Evolutionary conservation across 345 rosid species (phyloP).

Genomic region (Viola odorata): DNA sequence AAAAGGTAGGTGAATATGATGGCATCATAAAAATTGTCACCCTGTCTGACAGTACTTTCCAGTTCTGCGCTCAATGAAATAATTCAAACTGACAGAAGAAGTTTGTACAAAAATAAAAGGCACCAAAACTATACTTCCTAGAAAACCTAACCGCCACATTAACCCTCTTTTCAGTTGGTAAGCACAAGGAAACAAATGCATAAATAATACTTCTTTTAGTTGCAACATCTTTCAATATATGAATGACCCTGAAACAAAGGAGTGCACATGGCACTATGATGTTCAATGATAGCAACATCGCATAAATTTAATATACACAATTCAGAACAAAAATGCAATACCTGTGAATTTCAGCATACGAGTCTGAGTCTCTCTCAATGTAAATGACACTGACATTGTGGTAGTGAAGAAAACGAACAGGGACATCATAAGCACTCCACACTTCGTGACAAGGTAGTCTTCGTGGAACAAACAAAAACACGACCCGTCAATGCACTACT

Average conservation of each 20-base stretch:
- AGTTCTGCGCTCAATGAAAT: not conserved
- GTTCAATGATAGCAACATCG: conserved; percentile 5
- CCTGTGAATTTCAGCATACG: conserved; percentile 99
- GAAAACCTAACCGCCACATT: conserved; percentile 10
- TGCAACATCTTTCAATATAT: too few relatives aligned
- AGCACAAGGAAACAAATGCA: conserved; percentile 1
- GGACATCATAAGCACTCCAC: conserved; percentile 99
- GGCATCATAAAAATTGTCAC: not conserved
- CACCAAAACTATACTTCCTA: not conserved
- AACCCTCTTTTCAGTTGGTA: conserved; percentile 10
- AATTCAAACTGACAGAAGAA: too few relatives aligned
- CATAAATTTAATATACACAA: not conserved
- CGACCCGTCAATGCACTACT: conserved; percentile 2
- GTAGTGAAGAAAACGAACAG: conserved; percentile 96
- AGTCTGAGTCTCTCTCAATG: conserved; percentile 95
- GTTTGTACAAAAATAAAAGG: too few relatives aligned
- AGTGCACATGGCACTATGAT: not conserved
- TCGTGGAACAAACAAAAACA: conserved; percentile 26
- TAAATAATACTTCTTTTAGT: too few relatives aligned
- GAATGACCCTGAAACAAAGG: too few relatives aligned
- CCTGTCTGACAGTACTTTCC: not conserved
- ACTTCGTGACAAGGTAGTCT: conserved; percentile 96
- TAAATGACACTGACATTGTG: conserved; percentile 98
- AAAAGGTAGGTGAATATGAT: not conserved
- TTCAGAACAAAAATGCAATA: conserved; percentile 17